Evolutionary conservation across 2,329 filamentous ascomycete species (phyloP).

Genomic region (Lecanicillium sp.): DNA sequence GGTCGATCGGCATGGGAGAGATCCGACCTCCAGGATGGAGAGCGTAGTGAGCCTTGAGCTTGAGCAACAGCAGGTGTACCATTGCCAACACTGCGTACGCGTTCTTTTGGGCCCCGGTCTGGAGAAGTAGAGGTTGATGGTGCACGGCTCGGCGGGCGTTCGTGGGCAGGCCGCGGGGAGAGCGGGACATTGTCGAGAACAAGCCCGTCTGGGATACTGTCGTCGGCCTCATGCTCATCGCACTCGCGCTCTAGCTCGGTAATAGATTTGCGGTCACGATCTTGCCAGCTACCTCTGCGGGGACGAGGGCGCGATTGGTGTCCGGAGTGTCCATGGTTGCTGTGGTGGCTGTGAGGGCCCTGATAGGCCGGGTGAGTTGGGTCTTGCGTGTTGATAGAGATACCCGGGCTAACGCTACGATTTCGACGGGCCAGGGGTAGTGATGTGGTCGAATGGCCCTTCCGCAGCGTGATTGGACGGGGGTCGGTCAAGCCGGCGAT

Average conservation of each 20-base stretch:
- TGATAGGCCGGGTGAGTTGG: slow-evolving; percentile 22
- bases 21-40: slow-evolving; percentile 46
- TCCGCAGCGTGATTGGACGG: slow-evolving; percentile 19
- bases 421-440: slow-evolving; percentile 30
- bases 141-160: slow-evolving; percentile 46
- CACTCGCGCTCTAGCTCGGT: slow-evolving; percentile 69
- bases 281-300: slow-evolving; percentile 65
- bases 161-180: slow-evolving; percentile 58
- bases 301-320: slow-evolving; percentile 20
- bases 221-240: slow-evolving; percentile 66
- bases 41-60: slow-evolving; percentile 53
- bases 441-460: slow-evolving; percentile 27
- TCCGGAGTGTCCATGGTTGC: no score
- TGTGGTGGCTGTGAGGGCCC: neutral
- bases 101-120: slow-evolving; percentile 41
- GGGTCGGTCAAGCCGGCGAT: slow-evolving; percentile 29
- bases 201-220: slow-evolving; percentile 71
- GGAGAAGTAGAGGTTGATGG: slow-evolving; percentile 47
- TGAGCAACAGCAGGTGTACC: slow-evolving; percentile 53
- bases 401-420: slow-evolving; percentile 44
- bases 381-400: slow-evolving; percentile 37
- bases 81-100: slow-evolving; percentile 51
- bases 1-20: slow-evolving; percentile 24
- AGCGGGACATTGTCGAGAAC: slow-evolving; percentile 77
- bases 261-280: slow-evolving; percentile 55